Evolutionary conservation across 805 yeast species (phyloP), one percentile per base, ranked within the genome.

Genomic region (Ogataea pilisensis): DNA sequence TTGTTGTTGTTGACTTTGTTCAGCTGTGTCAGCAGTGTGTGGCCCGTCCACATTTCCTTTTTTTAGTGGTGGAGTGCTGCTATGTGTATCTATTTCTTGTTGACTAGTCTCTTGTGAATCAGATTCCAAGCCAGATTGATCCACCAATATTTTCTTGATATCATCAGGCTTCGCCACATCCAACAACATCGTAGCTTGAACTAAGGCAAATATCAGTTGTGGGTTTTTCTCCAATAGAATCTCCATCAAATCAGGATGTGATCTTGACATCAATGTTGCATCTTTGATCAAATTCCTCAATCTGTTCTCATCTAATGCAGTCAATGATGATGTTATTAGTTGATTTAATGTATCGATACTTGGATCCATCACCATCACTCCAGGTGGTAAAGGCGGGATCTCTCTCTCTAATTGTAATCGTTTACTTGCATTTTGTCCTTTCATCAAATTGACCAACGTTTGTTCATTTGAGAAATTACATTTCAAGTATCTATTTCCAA

Each of bases 201-300:
- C 91, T 22, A 87, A 66, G 0, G 95, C 93, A 59, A 80, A 88
- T 2, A 86, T 66, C 34, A 91, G 67, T 59, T 91, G 97, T 0
- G 97, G 97, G 43, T 80, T 79, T 47, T 76, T 76, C 21, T 71
- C 71, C 14, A 90, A 65, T 26, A 90, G 64, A 31, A 72, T 73
- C 38, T 68, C 73, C 68, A 85, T 79, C 43, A 78, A 63, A 5
- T 69, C 69, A 0, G 86, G 85, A 43, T 80, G 73, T 21, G 69
- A 70, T 3, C 62, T 58, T 3, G 83, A 65, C 78, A 85, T 76
- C 17, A 65, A 58, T 52, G 80, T 76, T 13, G 85, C 72, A 46
- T 85, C 89, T 27, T 63, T 62, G 11, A 83, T 50, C 26, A 84
- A 56, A 31, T 68, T 73, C 7, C 62, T 51, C 38, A 80, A 70